Evolutionary conservation across 441 rosid genomes (phyloP), one percentile per base, ranked within the genome.

Genomic region (Gossypium davidsonii): DNA sequence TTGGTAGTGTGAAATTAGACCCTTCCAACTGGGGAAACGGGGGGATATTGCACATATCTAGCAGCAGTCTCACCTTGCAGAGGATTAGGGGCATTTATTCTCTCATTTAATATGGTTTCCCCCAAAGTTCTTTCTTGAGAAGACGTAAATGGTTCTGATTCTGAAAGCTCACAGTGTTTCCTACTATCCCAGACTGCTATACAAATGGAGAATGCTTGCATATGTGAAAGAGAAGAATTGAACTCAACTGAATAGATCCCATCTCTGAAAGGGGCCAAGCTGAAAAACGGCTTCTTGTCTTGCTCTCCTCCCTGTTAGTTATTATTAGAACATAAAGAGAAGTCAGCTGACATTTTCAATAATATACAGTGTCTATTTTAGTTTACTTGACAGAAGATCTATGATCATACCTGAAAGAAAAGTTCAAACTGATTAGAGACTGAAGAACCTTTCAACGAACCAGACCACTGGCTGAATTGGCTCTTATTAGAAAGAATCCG

Each of bases 151-250:
- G 34, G 34, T 25, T 58, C 62, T 58, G 84, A 69, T 48, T 83
- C 89, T 49, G 63, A 46, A 46, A 72, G 62, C 62, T 85, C 88
- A 31, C 74, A 23, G 39, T 74, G 72, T 71, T 81, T 83, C 58
- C 82, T 70, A 79, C 93, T 77, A 61, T 92, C 99, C 75, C 88
- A 79, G 76, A 85, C 82, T 9, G 98, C 92, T 78, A 92, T 83
- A 76, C 99, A 88, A 31, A 88, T 79, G 44, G 98, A 86, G 80
- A 94, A 91, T 68, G 99, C 97, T 84, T 92, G 97, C 75, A 94
- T 61, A 70, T 79, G 81, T 9, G 96, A 81, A 76, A 94, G 86
- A 5, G 92, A 77, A 44, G 99, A 77, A 72, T 78, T 83, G 85
- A 91, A 94, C 79, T 94, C 92, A 15, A 92, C 91, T 1, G 95